phyloP scores from a whole-genome alignment of 306 rosid genomes.

The Astragalus glycyphyllos region DNA sequence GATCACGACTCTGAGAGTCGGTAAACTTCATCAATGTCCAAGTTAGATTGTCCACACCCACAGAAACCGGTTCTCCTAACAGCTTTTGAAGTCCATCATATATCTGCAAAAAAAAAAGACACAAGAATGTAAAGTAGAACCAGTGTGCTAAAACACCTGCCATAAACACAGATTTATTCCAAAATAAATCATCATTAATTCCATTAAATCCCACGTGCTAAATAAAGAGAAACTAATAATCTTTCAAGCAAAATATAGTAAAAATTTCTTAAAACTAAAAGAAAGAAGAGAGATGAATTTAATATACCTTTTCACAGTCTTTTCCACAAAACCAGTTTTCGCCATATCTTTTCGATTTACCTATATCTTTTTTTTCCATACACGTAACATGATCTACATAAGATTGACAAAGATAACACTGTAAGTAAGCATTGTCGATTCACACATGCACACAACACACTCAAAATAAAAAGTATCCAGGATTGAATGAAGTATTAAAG shows the following conservation, averaged over 20 bases:
- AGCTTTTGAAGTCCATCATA: conserved; percentile 54
- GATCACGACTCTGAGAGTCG: conserved; percentile 39
- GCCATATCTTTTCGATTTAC: conserved; percentile 41
- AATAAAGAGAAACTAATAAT: background rate
- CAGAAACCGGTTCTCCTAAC: conserved; percentile 59
- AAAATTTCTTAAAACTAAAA: background rate
- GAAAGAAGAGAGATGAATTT: conserved; percentile 12
- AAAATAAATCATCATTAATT: conserved; percentile 23
- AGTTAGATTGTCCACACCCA: conserved; percentile 62
- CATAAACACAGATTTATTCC: too few species aligned
- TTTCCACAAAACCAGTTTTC: conserved; percentile 69
- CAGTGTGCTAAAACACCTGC: background rate
- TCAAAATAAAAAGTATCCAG: conserved; percentile 1
- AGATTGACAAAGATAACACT: conserved; percentile 36
- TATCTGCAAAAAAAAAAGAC: conserved; percentile 61
- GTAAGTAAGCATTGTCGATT: conserved; percentile 30
- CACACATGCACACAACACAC: conserved; percentile 12
- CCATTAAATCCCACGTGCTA: background rate
- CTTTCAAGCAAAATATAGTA: conserved; percentile 2
- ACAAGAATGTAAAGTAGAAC: conserved; percentile 32
- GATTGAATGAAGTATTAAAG: conserved; percentile 25
- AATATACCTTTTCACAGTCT: conserved; percentile 69
- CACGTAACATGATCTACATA: conserved; percentile 76
- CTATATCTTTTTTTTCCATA: conserved; percentile 44
- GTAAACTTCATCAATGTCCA: conserved; percentile 72